phyloP scores from a whole-genome alignment of 1,284 basidiomycete species.

The Phylloporus sp. region DNA sequence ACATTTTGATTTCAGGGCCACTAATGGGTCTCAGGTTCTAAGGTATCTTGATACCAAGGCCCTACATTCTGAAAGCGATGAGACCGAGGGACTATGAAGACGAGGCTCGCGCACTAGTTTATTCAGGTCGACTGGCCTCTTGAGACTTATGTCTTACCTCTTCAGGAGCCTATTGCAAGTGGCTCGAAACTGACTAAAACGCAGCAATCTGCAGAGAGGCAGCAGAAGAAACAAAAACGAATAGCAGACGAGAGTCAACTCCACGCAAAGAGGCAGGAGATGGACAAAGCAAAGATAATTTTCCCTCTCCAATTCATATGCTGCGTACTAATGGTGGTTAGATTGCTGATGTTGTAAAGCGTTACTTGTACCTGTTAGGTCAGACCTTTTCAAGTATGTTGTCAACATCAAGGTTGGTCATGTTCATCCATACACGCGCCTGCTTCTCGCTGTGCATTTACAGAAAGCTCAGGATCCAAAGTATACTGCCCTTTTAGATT shows the following conservation, averaged over 20 bases:
- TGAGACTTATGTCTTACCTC: conserved; percentile 15
- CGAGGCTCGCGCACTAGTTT: conserved; percentile 34
- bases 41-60: no score
- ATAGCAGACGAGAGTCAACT: conserved; percentile 73
- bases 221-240: conserved; percentile 64
- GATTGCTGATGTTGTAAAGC: conserved; percentile 93
- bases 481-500: conserved; percentile 89
- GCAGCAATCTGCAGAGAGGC: conserved; percentile 44
- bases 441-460: conserved; percentile 7
- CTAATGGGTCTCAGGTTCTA: no score
- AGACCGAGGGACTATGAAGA: conserved; percentile 55
- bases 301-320: not conserved
- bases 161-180: conserved; percentile 32
- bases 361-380: conserved; percentile 92
- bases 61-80: no score
- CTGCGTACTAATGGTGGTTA: conserved; percentile 37
- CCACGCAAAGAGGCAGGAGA: conserved; percentile 69
- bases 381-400: conserved; percentile 96
- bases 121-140: conserved; percentile 6
- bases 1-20: no score
- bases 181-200: conserved; percentile 42
- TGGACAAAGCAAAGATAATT: conserved; percentile 81
- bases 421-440: not conserved
- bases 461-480: conserved; percentile 92
- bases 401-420: conserved; percentile 85